Conservation (phyloP, 805 yeast species). For the Schwanniomyces yamadae region DNA sequence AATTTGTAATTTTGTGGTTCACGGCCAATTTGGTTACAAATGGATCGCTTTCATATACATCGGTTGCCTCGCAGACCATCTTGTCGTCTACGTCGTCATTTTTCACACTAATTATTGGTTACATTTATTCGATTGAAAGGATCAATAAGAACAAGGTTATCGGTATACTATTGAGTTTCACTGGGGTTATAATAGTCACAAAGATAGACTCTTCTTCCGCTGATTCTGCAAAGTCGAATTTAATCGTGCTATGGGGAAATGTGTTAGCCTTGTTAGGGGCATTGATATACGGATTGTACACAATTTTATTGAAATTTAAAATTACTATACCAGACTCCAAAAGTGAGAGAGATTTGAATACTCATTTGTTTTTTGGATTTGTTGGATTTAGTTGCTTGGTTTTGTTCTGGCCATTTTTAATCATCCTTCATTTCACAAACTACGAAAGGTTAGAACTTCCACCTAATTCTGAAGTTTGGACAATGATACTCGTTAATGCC, state of each 20-base stretch:
- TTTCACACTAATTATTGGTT: conserved; percentile 85
- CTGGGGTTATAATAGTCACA: conserved; percentile 81
- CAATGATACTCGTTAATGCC: conserved; percentile 52
- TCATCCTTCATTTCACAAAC: conserved; percentile 61
- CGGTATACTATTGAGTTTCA: conserved; percentile 69
- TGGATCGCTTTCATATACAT: conserved; percentile 81
- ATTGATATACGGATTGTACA: conserved; percentile 84
- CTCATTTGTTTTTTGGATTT: conserved; percentile 89
- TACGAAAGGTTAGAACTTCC: conserved; percentile 77
- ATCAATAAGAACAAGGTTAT: conserved; percentile 62
- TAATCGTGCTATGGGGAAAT: conserved; percentile 61
- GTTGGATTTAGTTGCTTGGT: conserved; percentile 83
- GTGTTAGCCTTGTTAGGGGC: conserved; percentile 81
- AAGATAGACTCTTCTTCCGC: conserved; percentile 53
- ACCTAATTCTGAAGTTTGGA: conserved; percentile 46
- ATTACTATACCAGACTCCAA: conserved; percentile 46
- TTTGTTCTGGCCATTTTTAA: conserved; percentile 77
- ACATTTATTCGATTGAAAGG: conserved; percentile 65
- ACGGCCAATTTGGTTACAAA: conserved; percentile 85
- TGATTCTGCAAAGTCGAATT: conserved; percentile 19
- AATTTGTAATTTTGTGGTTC: conserved; percentile 89
- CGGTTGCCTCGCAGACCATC: conserved; percentile 93
- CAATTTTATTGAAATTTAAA: conserved; percentile 73
- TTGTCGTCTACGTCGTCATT: conserved; percentile 89
- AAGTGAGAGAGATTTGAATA: conserved; percentile 74